Evolutionary conservation across 805 yeast genomes (phyloP).

Genomic region (Blastobotrys chiropterorum): DNA sequence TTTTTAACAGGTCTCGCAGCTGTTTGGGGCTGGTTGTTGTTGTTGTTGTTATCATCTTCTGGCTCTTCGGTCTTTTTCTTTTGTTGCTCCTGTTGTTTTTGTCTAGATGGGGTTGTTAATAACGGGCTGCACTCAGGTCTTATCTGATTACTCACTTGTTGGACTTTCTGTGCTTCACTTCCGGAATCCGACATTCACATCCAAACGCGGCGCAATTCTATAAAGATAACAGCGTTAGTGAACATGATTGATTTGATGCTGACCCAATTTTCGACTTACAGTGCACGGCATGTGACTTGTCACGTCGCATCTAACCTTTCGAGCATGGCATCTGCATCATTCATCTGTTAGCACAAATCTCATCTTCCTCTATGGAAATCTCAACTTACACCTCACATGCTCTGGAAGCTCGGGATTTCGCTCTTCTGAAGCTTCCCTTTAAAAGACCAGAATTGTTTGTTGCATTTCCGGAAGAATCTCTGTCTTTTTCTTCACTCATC

Average conservation of each 20-base stretch:
- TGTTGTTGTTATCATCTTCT: neutral
- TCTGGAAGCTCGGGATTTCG: conserved; percentile 24
- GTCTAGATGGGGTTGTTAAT: no score
- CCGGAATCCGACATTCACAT: conserved; percentile 65
- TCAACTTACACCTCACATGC: conserved; percentile 25
- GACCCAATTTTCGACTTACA: conserved; percentile 21
- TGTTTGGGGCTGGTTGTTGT: conserved; percentile 6
- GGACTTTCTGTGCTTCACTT: conserved; percentile 36
- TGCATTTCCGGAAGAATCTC: neutral
- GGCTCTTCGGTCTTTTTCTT: conserved; percentile 2
- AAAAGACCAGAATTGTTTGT: neutral
- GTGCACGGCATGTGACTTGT: conserved; percentile 54
- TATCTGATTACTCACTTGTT: conserved; percentile 2
- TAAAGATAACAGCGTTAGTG: neutral
- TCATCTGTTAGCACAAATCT: neutral
- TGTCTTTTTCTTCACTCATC: neutral
- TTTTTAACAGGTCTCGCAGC: neutral
- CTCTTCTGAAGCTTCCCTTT: conserved; percentile 23
- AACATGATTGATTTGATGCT: no score
- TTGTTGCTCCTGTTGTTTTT: conserved; percentile 1
- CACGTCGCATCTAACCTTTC: conserved; percentile 67
- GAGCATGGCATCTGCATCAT: conserved; percentile 47
- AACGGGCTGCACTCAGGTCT: no score
- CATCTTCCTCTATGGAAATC: neutral
- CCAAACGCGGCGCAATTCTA: conserved; percentile 42